A percentile compares a stretch with the other conserved stretches of the same genome.
These are phyloP conservation scores for Croton laevigatus DNA, from an alignment of 441 rosid species.

Conservation along the genomic window DNA sequence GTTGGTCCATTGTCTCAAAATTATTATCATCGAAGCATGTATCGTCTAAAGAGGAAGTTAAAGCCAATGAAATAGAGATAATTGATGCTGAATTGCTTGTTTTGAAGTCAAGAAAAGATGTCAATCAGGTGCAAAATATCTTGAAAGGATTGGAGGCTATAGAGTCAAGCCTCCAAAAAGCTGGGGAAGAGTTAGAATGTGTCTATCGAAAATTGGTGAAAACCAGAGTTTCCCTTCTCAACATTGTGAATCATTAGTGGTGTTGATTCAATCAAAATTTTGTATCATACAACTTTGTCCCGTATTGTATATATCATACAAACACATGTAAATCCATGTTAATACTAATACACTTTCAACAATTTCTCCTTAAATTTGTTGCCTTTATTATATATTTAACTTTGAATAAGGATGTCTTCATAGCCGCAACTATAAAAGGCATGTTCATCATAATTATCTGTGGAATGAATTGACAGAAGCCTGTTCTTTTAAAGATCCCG, in stretches of 20 bases:
- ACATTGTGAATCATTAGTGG: slow-evolving; percentile 29
- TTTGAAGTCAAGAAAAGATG: slow-evolving; percentile 25
- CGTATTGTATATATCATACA: not conserved
- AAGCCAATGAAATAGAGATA: slow-evolving; percentile 3
- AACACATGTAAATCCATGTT: too few relatives aligned
- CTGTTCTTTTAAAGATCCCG: too few relatives aligned
- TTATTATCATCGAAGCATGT: slow-evolving; percentile 25
- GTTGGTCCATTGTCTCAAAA: slow-evolving; percentile 33
- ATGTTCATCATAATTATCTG: too few relatives aligned
- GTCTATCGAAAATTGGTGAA: slow-evolving; percentile 30
- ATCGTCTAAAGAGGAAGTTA: not conserved
- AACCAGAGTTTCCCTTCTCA: slow-evolving; percentile 35
- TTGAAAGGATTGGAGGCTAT: slow-evolving; percentile 23
- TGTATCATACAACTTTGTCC: not conserved
- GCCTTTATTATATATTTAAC: too few relatives aligned
- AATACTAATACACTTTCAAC: not conserved
- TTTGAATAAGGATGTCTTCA: too few relatives aligned
- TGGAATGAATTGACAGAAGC: too few relatives aligned
- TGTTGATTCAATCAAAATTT: not conserved
- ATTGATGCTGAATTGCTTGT: slow-evolving; percentile 20
- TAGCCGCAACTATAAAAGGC: too few relatives aligned
- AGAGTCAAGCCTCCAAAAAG: slow-evolving; percentile 19
- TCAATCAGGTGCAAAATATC: slow-evolving; percentile 3
- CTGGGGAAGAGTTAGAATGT: slow-evolving; percentile 25
- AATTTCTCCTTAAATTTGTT: not conserved